Conservation (phyloP, 352 stramenopile genomes). For the Sclerospora graminicola region DNA sequence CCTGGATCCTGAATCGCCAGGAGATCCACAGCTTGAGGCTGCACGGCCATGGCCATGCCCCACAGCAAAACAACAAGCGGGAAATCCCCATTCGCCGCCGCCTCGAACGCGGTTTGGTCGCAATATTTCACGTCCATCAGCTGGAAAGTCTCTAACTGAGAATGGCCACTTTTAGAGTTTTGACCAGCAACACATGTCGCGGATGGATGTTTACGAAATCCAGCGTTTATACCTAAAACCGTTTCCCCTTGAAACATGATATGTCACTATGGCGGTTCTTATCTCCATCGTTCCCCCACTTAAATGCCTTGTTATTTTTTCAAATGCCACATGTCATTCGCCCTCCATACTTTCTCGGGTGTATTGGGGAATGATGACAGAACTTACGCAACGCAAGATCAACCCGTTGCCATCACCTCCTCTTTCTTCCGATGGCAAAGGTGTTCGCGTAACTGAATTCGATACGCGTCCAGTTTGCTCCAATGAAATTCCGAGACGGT, state of each 20-base stretch:
- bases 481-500: conserved; percentile 32
- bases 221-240: no score
- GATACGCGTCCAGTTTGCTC: conserved; percentile 49
- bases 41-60: conserved; percentile 71
- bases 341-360: background rate
- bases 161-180: no score
- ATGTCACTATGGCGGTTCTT: no score
- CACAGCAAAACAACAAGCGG: conserved; percentile 77
- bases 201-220: no score
- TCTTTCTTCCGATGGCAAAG: conserved; percentile 7
- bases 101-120: conserved; percentile 64
- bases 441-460: conserved; percentile 39
- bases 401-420: conserved; percentile 9
- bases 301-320: no score
- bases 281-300: no score
- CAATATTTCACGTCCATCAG: conserved; percentile 59
- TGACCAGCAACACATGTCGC: no score
- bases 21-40: conserved; percentile 41
- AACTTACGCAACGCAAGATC: conserved; percentile 51
- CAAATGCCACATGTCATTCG: no score
- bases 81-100: conserved; percentile 72
- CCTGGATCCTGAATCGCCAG: conserved; percentile 29
- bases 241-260: no score
- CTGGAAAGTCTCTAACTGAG: no score
- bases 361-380: conserved; percentile 3